A percentile compares a stretch with the other conserved stretches of the same genome.
phyloP scores from a whole-genome alignment of 169 alveolate species.

The Eimeria zaria region DNA sequence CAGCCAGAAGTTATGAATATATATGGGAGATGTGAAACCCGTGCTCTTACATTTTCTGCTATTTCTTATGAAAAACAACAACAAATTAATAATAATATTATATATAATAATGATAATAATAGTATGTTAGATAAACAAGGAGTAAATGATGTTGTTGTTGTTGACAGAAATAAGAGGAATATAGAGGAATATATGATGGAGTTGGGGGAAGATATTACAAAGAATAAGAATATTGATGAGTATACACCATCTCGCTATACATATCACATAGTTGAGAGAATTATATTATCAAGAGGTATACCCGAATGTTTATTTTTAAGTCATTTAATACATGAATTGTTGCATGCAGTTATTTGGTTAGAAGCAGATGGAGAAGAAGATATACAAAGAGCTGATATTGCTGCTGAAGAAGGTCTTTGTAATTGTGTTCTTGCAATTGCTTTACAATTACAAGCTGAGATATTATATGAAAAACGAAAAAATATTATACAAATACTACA shows the following conservation, averaged over 20 bases:
- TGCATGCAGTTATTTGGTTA: slow-evolving; percentile 49
- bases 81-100: too few species aligned
- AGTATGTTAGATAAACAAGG: too few species aligned
- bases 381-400: neutral
- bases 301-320: slow-evolving; percentile 1
- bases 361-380: neutral
- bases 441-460: neutral
- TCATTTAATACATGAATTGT: slow-evolving; percentile 36
- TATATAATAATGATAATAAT: too few species aligned
- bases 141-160: too few species aligned
- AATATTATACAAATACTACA: neutral
- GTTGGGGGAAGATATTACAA: neutral
- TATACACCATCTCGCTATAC: neutral
- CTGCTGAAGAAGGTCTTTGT: slow-evolving; percentile 53
- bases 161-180: neutral
- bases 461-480: neutral
- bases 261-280: slow-evolving; percentile 18
- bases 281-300: slow-evolving; percentile 5
- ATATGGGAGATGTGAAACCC: slow-evolving; percentile 24
- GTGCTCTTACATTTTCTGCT: slow-evolving; percentile 29
- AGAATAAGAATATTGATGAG: too few species aligned
- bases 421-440: slow-evolving; percentile 21
- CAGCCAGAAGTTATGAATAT: neutral
- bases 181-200: too few species aligned
- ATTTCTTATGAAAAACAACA: neutral